A percentile compares a stretch with the other conserved stretches of the same genome.
These are phyloP conservation scores for Spencermartinsiella ligniputridi DNA, from an alignment of 1,139 yeast genomes.

Conservation along the genomic window DNA sequence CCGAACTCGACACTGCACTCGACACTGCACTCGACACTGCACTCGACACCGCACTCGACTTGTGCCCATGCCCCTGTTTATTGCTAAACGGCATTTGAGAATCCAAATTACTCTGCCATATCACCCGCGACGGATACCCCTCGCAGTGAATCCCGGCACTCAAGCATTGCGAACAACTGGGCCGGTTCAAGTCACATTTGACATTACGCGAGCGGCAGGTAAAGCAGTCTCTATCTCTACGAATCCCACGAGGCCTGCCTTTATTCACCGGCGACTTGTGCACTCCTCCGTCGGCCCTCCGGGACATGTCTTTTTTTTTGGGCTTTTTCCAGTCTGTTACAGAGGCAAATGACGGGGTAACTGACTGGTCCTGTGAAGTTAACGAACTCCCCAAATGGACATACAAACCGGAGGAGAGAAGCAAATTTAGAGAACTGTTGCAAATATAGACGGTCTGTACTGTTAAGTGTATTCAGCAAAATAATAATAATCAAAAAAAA, in stretches of 20 bases:
- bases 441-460: no score
- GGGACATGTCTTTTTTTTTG: no score
- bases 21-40: not conserved
- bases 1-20: not conserved
- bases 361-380: no score
- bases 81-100: not conserved
- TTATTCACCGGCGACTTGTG: constrained; percentile 7
- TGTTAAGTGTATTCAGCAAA: no score
- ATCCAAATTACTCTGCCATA: constrained; percentile 15
- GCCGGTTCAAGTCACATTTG: constrained; percentile 25
- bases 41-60: not conserved
- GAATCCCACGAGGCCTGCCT: constrained; percentile 24
- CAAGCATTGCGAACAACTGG: constrained; percentile 21
- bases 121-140: constrained; percentile 22
- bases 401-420: no score
- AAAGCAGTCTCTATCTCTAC: constrained; percentile 25
- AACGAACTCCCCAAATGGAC: no score
- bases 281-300: not conserved
- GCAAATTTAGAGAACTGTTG: no score
- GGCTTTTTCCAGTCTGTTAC: no score
- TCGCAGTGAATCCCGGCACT: constrained; percentile 20
- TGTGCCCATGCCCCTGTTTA: not conserved
- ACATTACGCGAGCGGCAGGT: constrained; percentile 22
- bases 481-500: no score
- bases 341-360: no score